A percentile compares a stretch with the other conserved stretches of the same genome.
Evolutionary conservation across 768 basidiomycete genomes (phyloP).

Genomic region (Podaxis sp.): DNA sequence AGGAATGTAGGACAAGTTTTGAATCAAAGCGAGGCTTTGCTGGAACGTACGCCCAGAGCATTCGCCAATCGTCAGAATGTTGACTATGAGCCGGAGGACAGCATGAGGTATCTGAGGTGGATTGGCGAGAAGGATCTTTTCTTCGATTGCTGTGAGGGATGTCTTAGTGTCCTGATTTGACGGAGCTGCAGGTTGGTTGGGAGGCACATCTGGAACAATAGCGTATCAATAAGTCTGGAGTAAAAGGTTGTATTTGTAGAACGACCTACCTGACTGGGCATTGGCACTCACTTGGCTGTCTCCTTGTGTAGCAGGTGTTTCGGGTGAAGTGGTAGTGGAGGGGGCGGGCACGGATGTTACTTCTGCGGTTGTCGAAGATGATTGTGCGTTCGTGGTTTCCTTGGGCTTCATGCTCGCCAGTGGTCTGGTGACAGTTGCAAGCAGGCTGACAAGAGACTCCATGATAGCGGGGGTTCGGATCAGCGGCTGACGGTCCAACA

Average conservation of each 20-base stretch:
- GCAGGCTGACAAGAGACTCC: conserved; percentile 86
- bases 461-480: conserved; percentile 88
- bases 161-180: conserved; percentile 22
- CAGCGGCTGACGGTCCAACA: conserved; percentile 85
- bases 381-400: conserved; percentile 27
- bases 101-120: conserved; percentile 85
- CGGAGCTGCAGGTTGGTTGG: conserved; percentile 1
- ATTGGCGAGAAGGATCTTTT: conserved; percentile 56
- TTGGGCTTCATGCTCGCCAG: conserved; percentile 57
- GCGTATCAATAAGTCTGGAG: not conserved
- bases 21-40: conserved; percentile 87
- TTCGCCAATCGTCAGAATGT: conserved; percentile 96
- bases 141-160: conserved; percentile 40
- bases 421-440: conserved; percentile 88
- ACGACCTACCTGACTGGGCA: conserved; percentile 9
- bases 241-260: not conserved
- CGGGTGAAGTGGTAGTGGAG: conserved; percentile 16
- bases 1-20: conserved; percentile 86
- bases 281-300: not conserved
- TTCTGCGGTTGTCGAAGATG: conserved; percentile 18
- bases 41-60: conserved; percentile 97
- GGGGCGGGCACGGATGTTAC: conserved; percentile 25
- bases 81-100: conserved; percentile 90
- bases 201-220: conserved; percentile 4
- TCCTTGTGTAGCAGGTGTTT: conserved; percentile 5